Base-by-base conservation (phyloP, 106 monocot genomes). In the Dendrobium chrysotoxum region DNA sequence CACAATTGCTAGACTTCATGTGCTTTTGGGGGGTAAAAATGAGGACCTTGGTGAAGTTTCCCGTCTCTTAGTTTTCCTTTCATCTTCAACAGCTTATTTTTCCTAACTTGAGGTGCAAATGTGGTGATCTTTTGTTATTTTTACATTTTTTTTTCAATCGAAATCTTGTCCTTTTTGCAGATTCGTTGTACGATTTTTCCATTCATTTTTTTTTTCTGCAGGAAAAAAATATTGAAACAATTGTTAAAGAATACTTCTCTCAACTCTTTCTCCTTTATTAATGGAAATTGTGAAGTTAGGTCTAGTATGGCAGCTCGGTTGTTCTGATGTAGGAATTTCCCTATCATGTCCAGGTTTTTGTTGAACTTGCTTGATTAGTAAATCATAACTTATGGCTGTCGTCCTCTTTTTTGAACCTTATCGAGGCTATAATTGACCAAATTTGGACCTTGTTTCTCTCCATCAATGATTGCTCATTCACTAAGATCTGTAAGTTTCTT, bases 41-140 rank as follows among this genome's bases (percentile, higher is more conserved):
- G 53, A 40, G 28, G 47, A 30, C n/a, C 30, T 82, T 65, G 82
- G 77, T 47, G 80, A 77, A 61, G 70, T 73, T 67, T 80, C 75
- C n/a, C 42, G n/a, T 76, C 28, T 71, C 41, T 58, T 42, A 88
- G 73, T 88, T 55, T 46, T 20, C 53, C 54, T 38, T 10, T 58
- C 50, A 9, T 58, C 39, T 65, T 74, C 21, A 26, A 42, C 40
- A 75, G 7, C 53, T 79, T 76, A 76, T 76, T 76, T 47, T 76
- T 40, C 58, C 58, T 21, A 9, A 40, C 16, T 7, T 21, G 64
- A 75, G 64, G 47, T 39, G 53, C 46, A 65, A 67, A 80, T 80
- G 65, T 45, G 57, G 80, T 41, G n/a, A 23, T 40, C 25, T 8
- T 76, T 45, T 71, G 67, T 31, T 35, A 35, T 53, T 68, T 78